phyloP scores from a whole-genome alignment of 2,329 filamentous ascomycete genomes.

The Penicillium sp. region DNA sequence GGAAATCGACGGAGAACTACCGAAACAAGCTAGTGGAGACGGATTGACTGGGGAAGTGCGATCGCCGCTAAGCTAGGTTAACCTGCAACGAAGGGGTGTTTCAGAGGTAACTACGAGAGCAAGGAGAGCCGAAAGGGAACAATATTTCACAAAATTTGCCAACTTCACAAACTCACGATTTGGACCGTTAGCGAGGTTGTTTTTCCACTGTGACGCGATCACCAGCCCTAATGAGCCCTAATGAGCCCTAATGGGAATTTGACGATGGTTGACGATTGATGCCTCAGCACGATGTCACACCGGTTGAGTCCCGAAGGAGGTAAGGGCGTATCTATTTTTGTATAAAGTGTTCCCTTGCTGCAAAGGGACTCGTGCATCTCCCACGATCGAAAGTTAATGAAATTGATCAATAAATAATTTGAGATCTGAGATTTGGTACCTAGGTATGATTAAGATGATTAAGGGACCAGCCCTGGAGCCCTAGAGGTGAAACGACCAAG shows the following conservation, averaged over 20 bases:
- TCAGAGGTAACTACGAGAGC: background rate
- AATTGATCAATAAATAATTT: background rate
- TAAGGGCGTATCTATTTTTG: constrained; percentile 5
- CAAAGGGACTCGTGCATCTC: constrained; percentile 3
- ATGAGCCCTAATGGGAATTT: background rate
- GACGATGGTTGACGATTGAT: background rate
- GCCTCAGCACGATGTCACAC: background rate
- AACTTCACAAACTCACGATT: background rate
- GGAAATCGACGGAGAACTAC: background rate
- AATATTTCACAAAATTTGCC: background rate
- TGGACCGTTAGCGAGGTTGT: background rate
- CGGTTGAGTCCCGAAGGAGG: background rate
- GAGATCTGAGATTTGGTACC: background rate
- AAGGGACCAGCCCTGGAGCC: too few species aligned
- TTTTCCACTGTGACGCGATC: background rate
- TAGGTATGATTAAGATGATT: background rate
- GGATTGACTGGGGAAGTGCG: background rate
- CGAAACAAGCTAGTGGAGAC: background rate
- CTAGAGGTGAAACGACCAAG: background rate
- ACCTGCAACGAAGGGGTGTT: background rate
- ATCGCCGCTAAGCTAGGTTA: background rate
- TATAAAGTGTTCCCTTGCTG: constrained; percentile 4
- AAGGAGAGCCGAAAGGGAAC: background rate
- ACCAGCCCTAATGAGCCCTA: background rate
- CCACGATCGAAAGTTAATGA: background rate